These are phyloP conservation scores for Syncephalastrum contaminatum DNA, from an alignment of 371 early-diverging fungal genomes.

Conservation along the genomic window DNA sequence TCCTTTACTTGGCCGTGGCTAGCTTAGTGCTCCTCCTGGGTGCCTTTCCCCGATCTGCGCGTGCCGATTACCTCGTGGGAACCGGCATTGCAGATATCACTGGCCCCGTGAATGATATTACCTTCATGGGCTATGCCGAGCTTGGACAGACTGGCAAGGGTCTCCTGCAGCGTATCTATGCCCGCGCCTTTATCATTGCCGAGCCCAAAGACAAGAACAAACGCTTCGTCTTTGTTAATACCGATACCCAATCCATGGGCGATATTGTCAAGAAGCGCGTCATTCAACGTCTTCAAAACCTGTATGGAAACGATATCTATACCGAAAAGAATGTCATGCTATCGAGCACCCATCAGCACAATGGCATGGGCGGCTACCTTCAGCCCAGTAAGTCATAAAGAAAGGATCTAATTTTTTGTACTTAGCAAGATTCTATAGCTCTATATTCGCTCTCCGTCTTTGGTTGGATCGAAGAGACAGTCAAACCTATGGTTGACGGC, in stretches of 20 bases:
- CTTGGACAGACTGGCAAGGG: conserved; percentile 54
- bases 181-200: conserved; percentile 57
- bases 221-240: conserved; percentile 55
- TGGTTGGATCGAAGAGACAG: conserved; percentile 49
- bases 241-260: conserved; percentile 50
- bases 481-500: conserved; percentile 54
- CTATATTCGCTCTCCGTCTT: conserved; percentile 34
- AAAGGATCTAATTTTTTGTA: neutral
- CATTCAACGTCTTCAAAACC: conserved; percentile 22
- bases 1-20: too few species aligned
- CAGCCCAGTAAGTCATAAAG: conserved; percentile 38
- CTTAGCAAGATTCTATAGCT: conserved; percentile 16
- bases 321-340: conserved; percentile 59
- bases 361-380: conserved; percentile 47
- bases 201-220: conserved; percentile 10
- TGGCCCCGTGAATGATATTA: conserved; percentile 42
- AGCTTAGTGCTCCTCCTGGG: too few species aligned
- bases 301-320: conserved; percentile 23
- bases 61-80: conserved; percentile 26
- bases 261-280: conserved; percentile 38
- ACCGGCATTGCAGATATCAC: conserved; percentile 49
- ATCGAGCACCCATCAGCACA: conserved; percentile 67
- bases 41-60: too few species aligned
- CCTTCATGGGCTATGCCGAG: conserved; percentile 60
- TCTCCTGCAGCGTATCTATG: conserved; percentile 50